These are phyloP conservation scores for Cajanus cajan DNA, from an alignment of 306 rosid genomes.

Conservation along the genomic window DNA sequence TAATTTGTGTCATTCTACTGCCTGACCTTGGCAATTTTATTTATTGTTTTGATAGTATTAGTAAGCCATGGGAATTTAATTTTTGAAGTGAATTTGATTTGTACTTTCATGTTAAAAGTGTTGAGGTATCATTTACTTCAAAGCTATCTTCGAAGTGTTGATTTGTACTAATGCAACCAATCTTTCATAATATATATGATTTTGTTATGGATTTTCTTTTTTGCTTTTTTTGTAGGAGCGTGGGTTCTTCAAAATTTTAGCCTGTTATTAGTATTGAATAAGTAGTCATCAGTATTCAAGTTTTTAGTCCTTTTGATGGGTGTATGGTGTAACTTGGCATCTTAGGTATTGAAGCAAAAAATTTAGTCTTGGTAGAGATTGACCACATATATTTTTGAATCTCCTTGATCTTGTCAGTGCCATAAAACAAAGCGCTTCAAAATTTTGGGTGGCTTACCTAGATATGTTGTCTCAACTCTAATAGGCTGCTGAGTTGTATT, in stretches of 20 bases:
- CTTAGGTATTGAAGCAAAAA: background rate
- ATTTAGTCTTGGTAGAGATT: background rate
- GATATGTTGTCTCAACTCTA: background rate
- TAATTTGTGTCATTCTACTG: background rate
- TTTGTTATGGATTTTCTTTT: background rate
- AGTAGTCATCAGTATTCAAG: background rate
- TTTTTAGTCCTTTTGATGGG: background rate
- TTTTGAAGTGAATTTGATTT: slow-evolving; percentile 5
- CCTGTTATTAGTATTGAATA: slow-evolving; percentile 5
- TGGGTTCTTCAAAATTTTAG: background rate
- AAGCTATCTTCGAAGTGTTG: background rate
- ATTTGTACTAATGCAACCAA: background rate
- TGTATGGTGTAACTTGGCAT: background rate
- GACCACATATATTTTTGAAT: background rate
- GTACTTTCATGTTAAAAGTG: background rate
- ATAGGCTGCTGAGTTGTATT: background rate
- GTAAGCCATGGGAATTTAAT: background rate
- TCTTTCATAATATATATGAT: background rate
- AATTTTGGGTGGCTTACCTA: background rate
- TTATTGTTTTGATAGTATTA: background rate
- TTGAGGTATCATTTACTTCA: background rate
- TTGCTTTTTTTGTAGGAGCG: background rate
- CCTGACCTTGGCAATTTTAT: background rate
- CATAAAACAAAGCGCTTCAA: background rate
- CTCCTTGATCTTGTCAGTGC: slow-evolving; percentile 6